Evolutionary conservation across 371 early-diverging fungal species (phyloP), one percentile per base, ranked within the genome.

Genomic region (Parasitella parasitica): DNA sequence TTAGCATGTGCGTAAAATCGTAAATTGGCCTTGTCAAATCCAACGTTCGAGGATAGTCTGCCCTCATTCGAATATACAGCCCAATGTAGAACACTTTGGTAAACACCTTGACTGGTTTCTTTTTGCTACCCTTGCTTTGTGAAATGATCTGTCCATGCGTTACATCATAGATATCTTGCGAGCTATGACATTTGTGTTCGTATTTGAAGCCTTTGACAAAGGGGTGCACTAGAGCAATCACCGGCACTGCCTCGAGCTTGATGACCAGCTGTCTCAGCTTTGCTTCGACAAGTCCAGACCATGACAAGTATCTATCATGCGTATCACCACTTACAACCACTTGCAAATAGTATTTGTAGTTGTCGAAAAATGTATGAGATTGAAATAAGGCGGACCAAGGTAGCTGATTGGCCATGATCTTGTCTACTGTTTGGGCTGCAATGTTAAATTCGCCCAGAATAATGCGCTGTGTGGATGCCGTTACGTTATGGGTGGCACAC

Each of bases 401-500:
- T 11, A 53, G 30, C 1, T 36, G 48, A 15, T 63, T 63, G 26
- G 36, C 38, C 58, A 70, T 61, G 24, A 73, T 73, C 18, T 54
- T 43, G 11, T 66, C 56, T 6, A 70, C 62, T n/a, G 61, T 73
- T 7, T 64, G 55, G 8, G 61, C 54, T 18, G 73, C 75, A 4
- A 50, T 56, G 50, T 71, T 66, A 41, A 94, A 84, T 72, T 96
- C 95, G 48, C 80, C 79, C 6, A 74, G 78, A 26, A 91, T 89
- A 12, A 94, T 76, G 7, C 38, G 52, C 8, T 82, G 82, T 5
- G 97, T 96, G 6, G 91, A 91, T 24, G 57, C 57, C 4, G 68
- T 63, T 1, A 71, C 68, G 16, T 99, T 99, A 72, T 98, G 99
- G 0, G 99, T 99, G 0, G 97, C 85, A 72, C 99, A 98, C 94